phyloP scores from a whole-genome alignment of 768 basidiomycete genomes.

The Dendrothele bispora region DNA sequence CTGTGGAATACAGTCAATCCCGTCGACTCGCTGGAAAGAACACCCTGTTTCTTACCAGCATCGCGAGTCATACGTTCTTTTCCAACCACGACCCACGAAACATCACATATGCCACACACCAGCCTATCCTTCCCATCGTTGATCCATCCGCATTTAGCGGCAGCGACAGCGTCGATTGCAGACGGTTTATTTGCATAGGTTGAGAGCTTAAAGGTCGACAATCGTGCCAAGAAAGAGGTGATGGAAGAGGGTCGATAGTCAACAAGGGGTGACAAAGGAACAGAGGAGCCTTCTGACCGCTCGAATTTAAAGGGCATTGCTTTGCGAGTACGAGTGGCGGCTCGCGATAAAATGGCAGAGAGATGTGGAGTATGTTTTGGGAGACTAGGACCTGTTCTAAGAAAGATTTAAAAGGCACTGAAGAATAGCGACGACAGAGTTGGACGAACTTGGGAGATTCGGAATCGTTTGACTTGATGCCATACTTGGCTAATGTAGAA shows the following conservation, averaged over 20 bases:
- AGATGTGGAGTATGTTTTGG: conserved; percentile 70
- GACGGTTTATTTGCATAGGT: conserved; percentile 81
- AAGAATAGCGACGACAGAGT: conserved; percentile 9
- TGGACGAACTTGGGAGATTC: conserved; percentile 23
- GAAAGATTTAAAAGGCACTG: conserved; percentile 2
- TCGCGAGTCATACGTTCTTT: conserved; percentile 73
- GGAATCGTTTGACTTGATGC: conserved; percentile 54
- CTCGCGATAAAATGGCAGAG: conserved; percentile 68
- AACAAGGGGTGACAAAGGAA: conserved; percentile 34
- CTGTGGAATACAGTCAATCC: conserved; percentile 35
- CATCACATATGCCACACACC: conserved; percentile 68
- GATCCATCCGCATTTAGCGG: conserved; percentile 80
- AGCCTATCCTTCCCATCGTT: conserved; percentile 83
- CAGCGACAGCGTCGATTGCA: conserved; percentile 74
- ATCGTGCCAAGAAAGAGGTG: conserved; percentile 68
- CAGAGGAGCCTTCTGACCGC: conserved; percentile 20
- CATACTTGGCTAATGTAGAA: conserved; percentile 78
- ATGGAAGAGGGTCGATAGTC: conserved; percentile 82
- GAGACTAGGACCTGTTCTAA: conserved; percentile 9
- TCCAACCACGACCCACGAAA: conserved; percentile 73
- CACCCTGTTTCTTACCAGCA: conserved; percentile 58
- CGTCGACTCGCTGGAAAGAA: background rate
- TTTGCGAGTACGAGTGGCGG: conserved; percentile 55
- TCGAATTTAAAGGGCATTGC: conserved; percentile 46
- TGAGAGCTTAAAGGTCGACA: conserved; percentile 74